Evolutionary conservation across 345 rosid species (phyloP).

Genomic region (Euphorbia lathyris): DNA sequence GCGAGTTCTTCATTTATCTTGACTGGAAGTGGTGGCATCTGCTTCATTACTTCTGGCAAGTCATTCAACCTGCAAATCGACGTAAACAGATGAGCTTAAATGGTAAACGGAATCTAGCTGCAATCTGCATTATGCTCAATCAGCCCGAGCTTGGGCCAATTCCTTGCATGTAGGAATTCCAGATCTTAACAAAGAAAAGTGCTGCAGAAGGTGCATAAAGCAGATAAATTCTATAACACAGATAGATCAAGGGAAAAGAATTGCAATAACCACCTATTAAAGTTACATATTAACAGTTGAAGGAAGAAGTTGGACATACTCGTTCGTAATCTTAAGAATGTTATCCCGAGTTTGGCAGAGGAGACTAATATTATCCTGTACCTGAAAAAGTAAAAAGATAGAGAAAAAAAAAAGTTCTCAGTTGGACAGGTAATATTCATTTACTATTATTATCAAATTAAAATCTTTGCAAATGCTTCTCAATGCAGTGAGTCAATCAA

Average conservation of each 20-base stretch:
- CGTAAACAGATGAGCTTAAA: neutral
- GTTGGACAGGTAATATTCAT: slow-evolving; percentile 4
- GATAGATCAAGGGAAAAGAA: neutral
- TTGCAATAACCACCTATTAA: neutral
- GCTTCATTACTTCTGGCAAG: slow-evolving; percentile 57
- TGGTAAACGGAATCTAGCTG: neutral
- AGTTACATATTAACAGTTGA: neutral
- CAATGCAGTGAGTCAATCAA: neutral
- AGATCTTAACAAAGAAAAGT: neutral
- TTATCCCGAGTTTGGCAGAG: slow-evolving; percentile 38
- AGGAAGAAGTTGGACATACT: slow-evolving; percentile 34
- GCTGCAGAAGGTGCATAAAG: neutral
- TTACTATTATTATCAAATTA: neutral
- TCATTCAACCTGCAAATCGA: slow-evolving; percentile 50
- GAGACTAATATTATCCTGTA: slow-evolving; percentile 40
- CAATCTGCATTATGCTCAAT: neutral
- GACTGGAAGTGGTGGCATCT: slow-evolving; percentile 68
- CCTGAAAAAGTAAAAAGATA: slow-evolving; percentile 28
- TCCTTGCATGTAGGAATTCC: neutral
- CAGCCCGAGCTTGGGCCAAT: neutral
- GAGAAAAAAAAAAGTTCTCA: neutral
- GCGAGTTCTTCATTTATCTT: slow-evolving; percentile 52
- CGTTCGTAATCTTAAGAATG: slow-evolving; percentile 32
- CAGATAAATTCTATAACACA: neutral
- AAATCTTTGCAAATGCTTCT: slow-evolving; percentile 3